Evolutionary conservation across 2,329 filamentous ascomycete species (phyloP).

Genomic region (Penicillium brevicompactum): DNA sequence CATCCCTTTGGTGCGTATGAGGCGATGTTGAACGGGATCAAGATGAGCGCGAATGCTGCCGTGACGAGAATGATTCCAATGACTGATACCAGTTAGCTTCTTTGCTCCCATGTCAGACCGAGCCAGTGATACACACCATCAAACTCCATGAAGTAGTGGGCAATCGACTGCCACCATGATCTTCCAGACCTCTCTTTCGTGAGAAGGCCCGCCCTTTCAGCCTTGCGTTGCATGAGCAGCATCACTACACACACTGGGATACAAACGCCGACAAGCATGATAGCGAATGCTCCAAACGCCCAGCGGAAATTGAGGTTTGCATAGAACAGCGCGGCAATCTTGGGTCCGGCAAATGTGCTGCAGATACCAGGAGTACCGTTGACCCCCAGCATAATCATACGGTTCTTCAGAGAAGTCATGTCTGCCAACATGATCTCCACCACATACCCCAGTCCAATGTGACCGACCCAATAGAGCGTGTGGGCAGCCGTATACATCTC

Average conservation of each 20-base stretch:
- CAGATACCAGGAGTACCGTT: slow-evolving; percentile 62
- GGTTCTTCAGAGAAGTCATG: slow-evolving; percentile 61
- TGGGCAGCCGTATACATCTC: slow-evolving; percentile 11
- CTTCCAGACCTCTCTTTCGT: slow-evolving; percentile 15
- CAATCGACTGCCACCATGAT: slow-evolving; percentile 16
- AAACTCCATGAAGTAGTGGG: slow-evolving; percentile 25
- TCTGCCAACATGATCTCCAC: slow-evolving; percentile 64
- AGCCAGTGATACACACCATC: slow-evolving; percentile 16
- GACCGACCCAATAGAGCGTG: slow-evolving; percentile 55
- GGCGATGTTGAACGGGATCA: slow-evolving; percentile 2
- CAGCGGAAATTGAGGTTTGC: slow-evolving; percentile 59
- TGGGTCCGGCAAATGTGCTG: slow-evolving; percentile 53
- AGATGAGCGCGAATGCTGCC: slow-evolving; percentile 1
- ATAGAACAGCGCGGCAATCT: slow-evolving; percentile 55
- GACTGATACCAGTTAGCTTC: slow-evolving; percentile 3
- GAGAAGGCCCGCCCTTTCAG: slow-evolving; percentile 41
- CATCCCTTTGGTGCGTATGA: slow-evolving; percentile 2
- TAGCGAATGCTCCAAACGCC: slow-evolving; percentile 64
- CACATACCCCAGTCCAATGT: slow-evolving; percentile 57
- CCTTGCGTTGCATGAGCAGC: slow-evolving; percentile 57
- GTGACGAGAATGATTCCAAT: slow-evolving; percentile 10
- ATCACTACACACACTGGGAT: slow-evolving; percentile 59
- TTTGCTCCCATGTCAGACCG: neutral
- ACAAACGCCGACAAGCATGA: slow-evolving; percentile 52
- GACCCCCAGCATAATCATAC: slow-evolving; percentile 62